Evolutionary conservation across 768 basidiomycete species (phyloP).

Genomic region (Rossbeevera mucosa): DNA sequence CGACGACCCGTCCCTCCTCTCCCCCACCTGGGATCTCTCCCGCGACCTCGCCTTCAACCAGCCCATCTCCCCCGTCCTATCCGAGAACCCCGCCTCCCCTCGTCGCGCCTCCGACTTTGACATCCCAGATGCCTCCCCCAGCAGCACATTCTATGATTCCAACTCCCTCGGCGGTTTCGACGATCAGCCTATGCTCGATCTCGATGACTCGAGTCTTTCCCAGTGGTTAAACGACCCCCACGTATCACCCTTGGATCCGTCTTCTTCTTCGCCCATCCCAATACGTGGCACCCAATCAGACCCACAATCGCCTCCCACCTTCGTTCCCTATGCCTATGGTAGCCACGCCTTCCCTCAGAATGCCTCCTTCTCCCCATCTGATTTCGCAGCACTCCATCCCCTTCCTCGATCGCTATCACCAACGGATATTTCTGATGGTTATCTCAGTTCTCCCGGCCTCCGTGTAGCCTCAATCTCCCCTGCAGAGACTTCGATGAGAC

Average conservation of each 20-base stretch:
- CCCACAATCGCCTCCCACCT: constrained; percentile 42
- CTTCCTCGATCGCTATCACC: constrained; percentile 62
- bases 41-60: constrained; percentile 34
- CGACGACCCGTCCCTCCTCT: constrained; percentile 28
- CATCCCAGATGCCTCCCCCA: constrained; percentile 37
- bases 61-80: constrained; percentile 39
- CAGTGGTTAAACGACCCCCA: constrained; percentile 67
- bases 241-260: constrained; percentile 27
- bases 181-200: constrained; percentile 38
- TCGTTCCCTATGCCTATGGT: constrained; percentile 48
- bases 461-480: constrained; percentile 57
- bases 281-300: constrained; percentile 47
- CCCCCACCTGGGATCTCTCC: constrained; percentile 26
- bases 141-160: constrained; percentile 34
- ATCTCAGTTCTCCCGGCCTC: constrained; percentile 37
- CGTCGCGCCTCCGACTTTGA: constrained; percentile 40
- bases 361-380: constrained; percentile 53
- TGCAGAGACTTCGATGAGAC: constrained; percentile 51
- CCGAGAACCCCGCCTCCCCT: constrained; percentile 36
- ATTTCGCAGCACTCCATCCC: constrained; percentile 57
- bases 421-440: constrained; percentile 48
- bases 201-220: constrained; percentile 40
- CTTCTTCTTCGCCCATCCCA: constrained; percentile 58
- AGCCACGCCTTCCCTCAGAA: constrained; percentile 47
- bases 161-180: constrained; percentile 28